Conservation (phyloP, 257 asterid species). For the Lycium barbarum region DNA sequence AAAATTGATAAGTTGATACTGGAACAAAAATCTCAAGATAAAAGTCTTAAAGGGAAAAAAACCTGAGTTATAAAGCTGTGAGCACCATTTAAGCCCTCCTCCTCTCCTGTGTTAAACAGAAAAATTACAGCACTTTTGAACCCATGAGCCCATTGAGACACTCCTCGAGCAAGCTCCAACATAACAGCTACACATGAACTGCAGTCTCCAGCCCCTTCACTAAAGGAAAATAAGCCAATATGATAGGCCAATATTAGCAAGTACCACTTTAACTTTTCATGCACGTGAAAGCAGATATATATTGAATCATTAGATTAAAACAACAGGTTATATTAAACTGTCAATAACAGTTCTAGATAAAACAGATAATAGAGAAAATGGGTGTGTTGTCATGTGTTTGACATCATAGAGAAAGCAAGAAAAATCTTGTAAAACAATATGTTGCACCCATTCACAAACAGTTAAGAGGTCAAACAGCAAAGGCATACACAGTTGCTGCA, state of each 20-base stretch:
- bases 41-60: conserved; percentile 24
- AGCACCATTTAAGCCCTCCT: conserved; percentile 98
- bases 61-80: conserved; percentile 99
- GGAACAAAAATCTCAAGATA: conserved; percentile 2
- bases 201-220: conserved; percentile 99
- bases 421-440: not conserved
- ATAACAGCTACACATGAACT: conserved; percentile 96
- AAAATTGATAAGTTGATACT: not conserved
- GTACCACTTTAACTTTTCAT: conserved; percentile 5
- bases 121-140: conserved; percentile 84
- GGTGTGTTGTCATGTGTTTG: not conserved
- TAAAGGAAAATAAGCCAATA: conserved; percentile 38
- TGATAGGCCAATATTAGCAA: conserved; percentile 15
- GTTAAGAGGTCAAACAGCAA: not conserved
- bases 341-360: not conserved
- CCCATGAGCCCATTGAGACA: conserved; percentile 98
- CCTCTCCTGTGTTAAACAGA: conserved; percentile 96
- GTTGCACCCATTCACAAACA: not conserved
- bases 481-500: not conserved
- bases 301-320: conserved; percentile 6
- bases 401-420: not conserved
- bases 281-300: conserved; percentile 12
- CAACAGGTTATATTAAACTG: not conserved
- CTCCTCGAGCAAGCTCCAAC: conserved; percentile 99
- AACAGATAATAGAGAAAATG: not conserved